Percentiles rank a stretch among this genome's conserved stretches.
Conservation (phyloP, 106 monocot genomes). For the Dioscorea zingiberensis region DNA sequence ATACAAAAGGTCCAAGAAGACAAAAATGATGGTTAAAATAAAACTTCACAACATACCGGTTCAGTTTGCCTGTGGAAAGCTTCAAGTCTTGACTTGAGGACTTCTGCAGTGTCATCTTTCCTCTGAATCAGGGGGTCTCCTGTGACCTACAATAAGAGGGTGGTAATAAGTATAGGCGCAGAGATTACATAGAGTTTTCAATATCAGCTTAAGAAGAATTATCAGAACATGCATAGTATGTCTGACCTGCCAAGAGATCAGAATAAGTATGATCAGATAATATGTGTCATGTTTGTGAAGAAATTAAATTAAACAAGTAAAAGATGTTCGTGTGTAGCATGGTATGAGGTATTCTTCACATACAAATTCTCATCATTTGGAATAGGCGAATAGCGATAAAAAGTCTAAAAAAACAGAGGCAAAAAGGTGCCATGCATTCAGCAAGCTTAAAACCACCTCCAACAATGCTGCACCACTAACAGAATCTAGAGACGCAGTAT, state of each 20-base stretch:
- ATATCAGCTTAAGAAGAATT: neutral
- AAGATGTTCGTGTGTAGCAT: no score
- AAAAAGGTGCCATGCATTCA: no score
- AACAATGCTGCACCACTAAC: no score
- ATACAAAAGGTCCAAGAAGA: no score
- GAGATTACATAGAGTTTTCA: neutral
- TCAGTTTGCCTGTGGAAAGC: slow-evolving; percentile 93
- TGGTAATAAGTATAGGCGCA: neutral
- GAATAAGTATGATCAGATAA: no score
- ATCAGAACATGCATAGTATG: neutral
- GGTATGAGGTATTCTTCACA: no score
- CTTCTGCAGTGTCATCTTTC: slow-evolving; percentile 92
- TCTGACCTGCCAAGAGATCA: no score
- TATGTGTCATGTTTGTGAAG: no score
- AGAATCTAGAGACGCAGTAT: no score
- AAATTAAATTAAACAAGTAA: no score
- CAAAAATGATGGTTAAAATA: neutral
- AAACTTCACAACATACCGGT: slow-evolving; percentile 45
- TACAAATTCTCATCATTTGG: no score
- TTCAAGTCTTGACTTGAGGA: slow-evolving; percentile 92
- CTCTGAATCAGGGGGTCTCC: slow-evolving; percentile 93
- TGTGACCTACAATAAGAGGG: slow-evolving; percentile 42
- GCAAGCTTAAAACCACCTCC: neutral
- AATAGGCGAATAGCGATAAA: neutral
- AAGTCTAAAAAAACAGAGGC: neutral